Conservation (phyloP, 2,329 filamentous ascomycete genomes). For the Xylaria multiplex region DNA sequence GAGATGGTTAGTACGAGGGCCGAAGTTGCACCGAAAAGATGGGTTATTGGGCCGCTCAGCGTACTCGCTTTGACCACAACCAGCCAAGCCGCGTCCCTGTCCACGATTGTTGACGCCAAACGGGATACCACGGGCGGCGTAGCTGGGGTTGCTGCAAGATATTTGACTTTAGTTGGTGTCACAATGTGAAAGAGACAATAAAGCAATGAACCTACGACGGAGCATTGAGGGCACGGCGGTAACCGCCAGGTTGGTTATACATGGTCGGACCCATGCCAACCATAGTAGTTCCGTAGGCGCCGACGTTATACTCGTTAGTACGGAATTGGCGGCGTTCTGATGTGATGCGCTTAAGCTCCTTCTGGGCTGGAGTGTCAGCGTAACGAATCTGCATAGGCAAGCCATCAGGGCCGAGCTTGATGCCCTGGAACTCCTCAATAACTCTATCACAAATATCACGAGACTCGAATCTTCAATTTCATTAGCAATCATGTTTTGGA, state of each 20-base stretch:
- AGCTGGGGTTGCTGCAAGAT: slow-evolving; percentile 31
- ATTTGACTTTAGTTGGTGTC: slow-evolving; percentile 24
- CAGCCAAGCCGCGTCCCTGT: slow-evolving; percentile 36
- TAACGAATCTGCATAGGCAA: slow-evolving; percentile 94
- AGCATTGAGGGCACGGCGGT: slow-evolving; percentile 49
- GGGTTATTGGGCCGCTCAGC: slow-evolving; percentile 32
- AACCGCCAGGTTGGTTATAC: slow-evolving; percentile 52
- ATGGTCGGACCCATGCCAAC: slow-evolving; percentile 66
- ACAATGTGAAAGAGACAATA: slow-evolving; percentile 19
- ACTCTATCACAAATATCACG: slow-evolving; percentile 92
- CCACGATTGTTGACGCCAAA: slow-evolving; percentile 33
- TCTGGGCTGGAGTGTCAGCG: slow-evolving; percentile 95
- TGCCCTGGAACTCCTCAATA: slow-evolving; percentile 86
- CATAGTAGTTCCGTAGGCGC: slow-evolving; percentile 71
- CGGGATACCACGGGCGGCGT: slow-evolving; percentile 29
- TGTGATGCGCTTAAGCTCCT: slow-evolving; percentile 94
- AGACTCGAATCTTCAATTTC: slow-evolving; percentile 77
- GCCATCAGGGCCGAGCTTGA: slow-evolving; percentile 78
- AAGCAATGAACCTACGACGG: slow-evolving; percentile 35
- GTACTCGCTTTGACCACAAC: slow-evolving; percentile 39
- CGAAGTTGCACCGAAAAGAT: slow-evolving; percentile 5
- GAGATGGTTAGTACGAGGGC: slow-evolving; percentile 47
- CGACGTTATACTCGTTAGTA: slow-evolving; percentile 91
- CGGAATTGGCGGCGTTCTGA: slow-evolving; percentile 95
- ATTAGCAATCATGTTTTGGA: slow-evolving; percentile 41